Evolutionary conservation across 768 basidiomycete genomes (phyloP), one percentile per base, ranked within the genome.

Genomic region (Omphalotus guepiniiformis): DNA sequence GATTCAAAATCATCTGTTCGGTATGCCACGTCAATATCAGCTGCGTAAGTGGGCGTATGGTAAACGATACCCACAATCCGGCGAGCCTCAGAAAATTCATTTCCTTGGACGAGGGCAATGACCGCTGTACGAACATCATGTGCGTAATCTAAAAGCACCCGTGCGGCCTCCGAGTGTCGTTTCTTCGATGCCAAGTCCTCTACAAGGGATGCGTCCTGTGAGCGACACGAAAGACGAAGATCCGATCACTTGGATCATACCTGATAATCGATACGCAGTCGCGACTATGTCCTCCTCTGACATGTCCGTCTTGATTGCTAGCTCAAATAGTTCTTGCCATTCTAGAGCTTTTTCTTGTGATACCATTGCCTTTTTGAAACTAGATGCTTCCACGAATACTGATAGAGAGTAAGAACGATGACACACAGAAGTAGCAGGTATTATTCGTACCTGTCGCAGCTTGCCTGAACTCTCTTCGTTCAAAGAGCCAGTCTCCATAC

Each of bases 271-370:
- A 60, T 87, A 83, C 11, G 80, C 91, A 57, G 83, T 79, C 2
- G 76, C 75, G 12, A 68, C 61, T 8, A 91, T 59, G 36, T 88
- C 82, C 11, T 85, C 82, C 23, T 67, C 65, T 0, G 72, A 49
- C 8, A 79, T 55, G 2, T 73, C 66, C 39, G 78, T 72, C 22
- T 71, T 71, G 18, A 77, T 56, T 2, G 87, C 87, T 22, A 96
- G 68, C 21, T 88, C 83, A 63, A 99, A 97, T 0, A 96, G 70
- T 53, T 94, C 92, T 57, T 87, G 83, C 95, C 95, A 99, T 45
- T 87, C 80, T 26, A 92, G 69, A 0, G 88, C 87, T 47, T 83
- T 85, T 63, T 97, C 94, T 57, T 93, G 82, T 0, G 94, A 84
- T 7, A 85, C 73, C 78, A 99, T 83, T 1, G 94, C 91, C 51